These are phyloP conservation scores for Adansonia grandidieri DNA, from an alignment of 441 rosid species.

Conservation along the genomic window DNA sequence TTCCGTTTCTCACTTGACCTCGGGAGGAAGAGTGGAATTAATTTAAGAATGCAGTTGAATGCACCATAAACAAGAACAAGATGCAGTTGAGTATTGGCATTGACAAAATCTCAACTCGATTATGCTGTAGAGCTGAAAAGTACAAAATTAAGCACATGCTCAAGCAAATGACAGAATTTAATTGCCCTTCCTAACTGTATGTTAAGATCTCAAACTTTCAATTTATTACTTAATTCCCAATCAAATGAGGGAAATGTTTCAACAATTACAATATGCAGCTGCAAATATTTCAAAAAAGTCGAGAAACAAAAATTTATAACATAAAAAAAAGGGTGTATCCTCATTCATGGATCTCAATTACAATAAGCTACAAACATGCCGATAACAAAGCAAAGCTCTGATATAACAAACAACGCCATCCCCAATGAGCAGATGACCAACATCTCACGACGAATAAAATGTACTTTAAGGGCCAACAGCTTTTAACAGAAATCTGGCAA, in stretches of 20 bases:
- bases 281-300: background rate
- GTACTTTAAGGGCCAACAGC: constrained; percentile 18
- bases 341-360: constrained; percentile 3
- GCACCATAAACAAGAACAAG: too few relatives aligned
- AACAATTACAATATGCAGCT: background rate
- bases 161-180: background rate
- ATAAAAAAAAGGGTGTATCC: background rate
- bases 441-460: constrained; percentile 5
- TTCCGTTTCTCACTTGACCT: too few relatives aligned
- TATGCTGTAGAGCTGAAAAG: too few relatives aligned
- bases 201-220: background rate
- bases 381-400: background rate
- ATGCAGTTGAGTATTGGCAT: too few relatives aligned
- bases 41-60: too few relatives aligned
- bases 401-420: background rate
- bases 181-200: background rate
- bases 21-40: too few relatives aligned
- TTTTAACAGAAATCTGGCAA: constrained; percentile 16
- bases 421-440: background rate
- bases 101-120: too few relatives aligned
- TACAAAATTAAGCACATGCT: background rate
- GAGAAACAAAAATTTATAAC: background rate
- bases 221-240: background rate
- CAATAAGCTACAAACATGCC: constrained; percentile 16
- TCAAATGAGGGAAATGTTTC: background rate